Evolutionary conservation across 306 rosid genomes (phyloP), one percentile per base, ranked within the genome.

Genomic region (Prunus mume): DNA sequence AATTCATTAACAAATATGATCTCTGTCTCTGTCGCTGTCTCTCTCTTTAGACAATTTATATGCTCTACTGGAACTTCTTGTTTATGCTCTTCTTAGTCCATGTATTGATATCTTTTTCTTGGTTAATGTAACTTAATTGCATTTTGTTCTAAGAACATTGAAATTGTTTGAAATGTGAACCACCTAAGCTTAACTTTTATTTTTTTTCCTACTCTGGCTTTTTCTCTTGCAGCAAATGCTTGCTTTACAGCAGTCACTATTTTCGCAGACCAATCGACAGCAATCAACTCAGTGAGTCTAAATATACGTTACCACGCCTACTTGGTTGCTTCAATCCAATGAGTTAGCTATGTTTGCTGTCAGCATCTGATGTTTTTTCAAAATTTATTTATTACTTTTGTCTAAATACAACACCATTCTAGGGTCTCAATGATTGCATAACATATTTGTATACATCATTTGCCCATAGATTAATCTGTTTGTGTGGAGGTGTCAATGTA

Each of bases 221-320:
- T 78, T 30, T 20, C 56, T 55, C 63, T 78, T 47, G 79, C 86
- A 88, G 87, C 91, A 88, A 88, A 73, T 85, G 87, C 86, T 85
- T 10, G 20, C 89, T 17, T 50, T 83, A 27, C 89, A 87, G 83
- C 91, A 83, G 60, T 78, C 87, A 8, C 84, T 88, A 67, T 54
- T 76, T 34, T 73, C 91, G 62, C 82, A 81, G 80, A 81, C 82
- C 75, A 85, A 83, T 81, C 87, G 80, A 27, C 91, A 73, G 58
- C 91, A 71, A 41, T 72, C 91, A 51, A 78, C 75, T 67, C 89
- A 76, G 91, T 87, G 74, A 85, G 91, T 81, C 54, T 9, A 7
- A 43, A 58, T 55, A 3, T 24, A 76, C 73, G 41, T 76, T 71
- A 54, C 30, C 52, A 30, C 3, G 7, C 55, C 47, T 5, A 25